Evolutionary conservation across 495 filamentous ascomycete species (phyloP).

Genomic region (Penicillium silybi): DNA sequence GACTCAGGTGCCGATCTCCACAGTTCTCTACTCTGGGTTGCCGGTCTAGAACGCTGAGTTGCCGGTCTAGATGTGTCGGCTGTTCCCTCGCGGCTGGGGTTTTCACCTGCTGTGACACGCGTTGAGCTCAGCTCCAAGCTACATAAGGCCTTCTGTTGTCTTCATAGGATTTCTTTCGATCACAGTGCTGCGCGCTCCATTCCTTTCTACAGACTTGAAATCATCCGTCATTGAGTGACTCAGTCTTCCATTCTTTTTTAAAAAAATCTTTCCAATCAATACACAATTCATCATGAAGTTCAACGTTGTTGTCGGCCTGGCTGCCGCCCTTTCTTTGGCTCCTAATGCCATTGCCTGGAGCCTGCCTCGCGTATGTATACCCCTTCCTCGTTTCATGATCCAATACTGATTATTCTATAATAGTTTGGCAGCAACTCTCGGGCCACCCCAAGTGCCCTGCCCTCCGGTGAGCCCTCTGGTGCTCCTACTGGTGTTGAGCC

Average conservation of each 20-base stretch:
- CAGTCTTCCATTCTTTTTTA: constrained; percentile 16
- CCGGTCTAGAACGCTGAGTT: background rate
- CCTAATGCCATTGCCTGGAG: constrained; percentile 19
- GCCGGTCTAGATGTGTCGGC: constrained; percentile 10
- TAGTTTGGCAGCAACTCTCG: constrained; percentile 4
- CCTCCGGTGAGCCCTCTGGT: constrained; percentile 2
- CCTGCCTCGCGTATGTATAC: constrained; percentile 6
- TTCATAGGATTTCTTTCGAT: constrained; percentile 6
- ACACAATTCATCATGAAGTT: constrained; percentile 31
- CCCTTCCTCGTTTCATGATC: background rate
- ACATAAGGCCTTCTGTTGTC: constrained; percentile 14
- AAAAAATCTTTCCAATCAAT: constrained; percentile 1
- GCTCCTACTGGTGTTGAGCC: background rate
- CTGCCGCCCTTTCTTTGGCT: constrained; percentile 24
- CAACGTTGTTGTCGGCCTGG: constrained; percentile 25
- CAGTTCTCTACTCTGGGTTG: background rate
- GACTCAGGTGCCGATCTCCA: constrained; percentile 11
- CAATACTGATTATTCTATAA: background rate
- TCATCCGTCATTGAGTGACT: constrained; percentile 17
- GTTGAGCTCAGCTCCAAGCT: background rate
- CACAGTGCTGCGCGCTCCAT: constrained; percentile 27
- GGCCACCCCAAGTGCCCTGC: constrained; percentile 7
- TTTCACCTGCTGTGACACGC: constrained; percentile 1
- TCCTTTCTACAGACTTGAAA: constrained; percentile 16
- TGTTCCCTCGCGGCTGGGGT: too few species aligned